Evolutionary conservation across 177 flowering plant genomes (phyloP).

Genomic region (Tripterygium wilfordii): DNA sequence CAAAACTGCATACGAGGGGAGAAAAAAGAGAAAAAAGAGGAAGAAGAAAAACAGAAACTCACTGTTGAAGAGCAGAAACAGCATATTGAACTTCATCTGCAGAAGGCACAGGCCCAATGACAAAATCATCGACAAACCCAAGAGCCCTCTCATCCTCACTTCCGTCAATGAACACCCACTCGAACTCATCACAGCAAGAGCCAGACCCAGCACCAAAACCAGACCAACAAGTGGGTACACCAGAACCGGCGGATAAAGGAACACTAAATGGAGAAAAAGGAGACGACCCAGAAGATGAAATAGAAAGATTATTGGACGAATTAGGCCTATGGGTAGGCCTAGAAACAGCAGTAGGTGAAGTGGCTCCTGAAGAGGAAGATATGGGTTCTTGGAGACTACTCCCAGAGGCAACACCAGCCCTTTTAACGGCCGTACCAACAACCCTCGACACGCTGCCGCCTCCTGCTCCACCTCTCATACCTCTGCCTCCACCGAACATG

Average conservation of each 20-base stretch:
- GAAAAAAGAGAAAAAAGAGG: not conserved
- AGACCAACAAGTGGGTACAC: not conserved
- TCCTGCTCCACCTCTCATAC: not conserved
- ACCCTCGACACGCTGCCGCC: not conserved
- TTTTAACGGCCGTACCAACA: not conserved
- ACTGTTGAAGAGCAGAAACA: conserved; percentile 55
- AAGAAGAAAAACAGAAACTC: conserved; percentile 10
- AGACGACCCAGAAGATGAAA: conserved; percentile 17
- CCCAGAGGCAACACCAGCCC: not conserved
- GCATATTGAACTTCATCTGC: conserved; percentile 45
- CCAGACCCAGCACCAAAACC: not conserved
- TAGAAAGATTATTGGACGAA: conserved; percentile 6
- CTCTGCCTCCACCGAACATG: conserved; percentile 5
- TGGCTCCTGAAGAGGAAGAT: conserved; percentile 8
- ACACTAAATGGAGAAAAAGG: not conserved
- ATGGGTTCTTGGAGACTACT: conserved; percentile 4
- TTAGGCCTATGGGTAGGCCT: conserved; percentile 11
- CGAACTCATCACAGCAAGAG: conserved; percentile 28
- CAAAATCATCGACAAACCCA: conserved; percentile 15
- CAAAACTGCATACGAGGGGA: not conserved
- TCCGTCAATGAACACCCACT: conserved; percentile 31
- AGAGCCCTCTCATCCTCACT: conserved; percentile 9
- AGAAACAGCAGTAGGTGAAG: conserved; percentile 4
- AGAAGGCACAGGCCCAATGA: conserved; percentile 51
- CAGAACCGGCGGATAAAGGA: not conserved